Percentiles rank a stretch among this genome's conserved stretches.
Evolutionary conservation across 139 green algal species (phyloP).

Genomic region (Coelastrella sp.): DNA sequence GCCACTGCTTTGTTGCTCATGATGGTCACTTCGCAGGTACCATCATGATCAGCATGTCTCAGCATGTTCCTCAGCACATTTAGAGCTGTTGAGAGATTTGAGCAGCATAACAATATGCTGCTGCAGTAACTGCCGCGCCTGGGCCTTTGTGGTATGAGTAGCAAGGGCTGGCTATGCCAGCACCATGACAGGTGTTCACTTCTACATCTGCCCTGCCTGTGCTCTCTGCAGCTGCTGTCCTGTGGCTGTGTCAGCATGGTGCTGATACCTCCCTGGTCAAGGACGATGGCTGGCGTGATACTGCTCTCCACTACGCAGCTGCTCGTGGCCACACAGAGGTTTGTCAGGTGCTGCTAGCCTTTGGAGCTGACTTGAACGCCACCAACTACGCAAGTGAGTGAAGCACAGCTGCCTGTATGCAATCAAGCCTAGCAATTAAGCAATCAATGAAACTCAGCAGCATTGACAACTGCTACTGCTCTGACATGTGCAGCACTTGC

Average conservation of each 20-base stretch:
- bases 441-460: too few species aligned
- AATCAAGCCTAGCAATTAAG: too few species aligned
- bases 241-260: constrained; percentile 36
- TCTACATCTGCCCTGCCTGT: neutral
- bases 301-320: constrained; percentile 27
- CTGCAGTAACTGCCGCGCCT: neutral
- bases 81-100: too few species aligned
- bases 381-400: constrained; percentile 26
- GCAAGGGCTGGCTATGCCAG: too few species aligned
- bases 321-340: constrained; percentile 1
- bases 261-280: constrained; percentile 1
- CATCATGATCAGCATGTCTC: neutral
- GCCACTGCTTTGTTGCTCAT: neutral
- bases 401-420: too few species aligned
- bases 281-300: constrained; percentile 24
- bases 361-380: neutral
- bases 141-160: too few species aligned
- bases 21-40: neutral
- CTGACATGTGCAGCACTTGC: too few species aligned
- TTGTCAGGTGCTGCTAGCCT: constrained; percentile 27
- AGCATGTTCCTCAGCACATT: neutral
- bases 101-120: neutral
- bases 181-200: neutral
- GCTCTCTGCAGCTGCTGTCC: neutral
- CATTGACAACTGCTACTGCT: too few species aligned